Evolutionary conservation across 2,329 filamentous ascomycete species (phyloP), one percentile per base, ranked within the genome.

Genomic region (Ceratocystis papillata): DNA sequence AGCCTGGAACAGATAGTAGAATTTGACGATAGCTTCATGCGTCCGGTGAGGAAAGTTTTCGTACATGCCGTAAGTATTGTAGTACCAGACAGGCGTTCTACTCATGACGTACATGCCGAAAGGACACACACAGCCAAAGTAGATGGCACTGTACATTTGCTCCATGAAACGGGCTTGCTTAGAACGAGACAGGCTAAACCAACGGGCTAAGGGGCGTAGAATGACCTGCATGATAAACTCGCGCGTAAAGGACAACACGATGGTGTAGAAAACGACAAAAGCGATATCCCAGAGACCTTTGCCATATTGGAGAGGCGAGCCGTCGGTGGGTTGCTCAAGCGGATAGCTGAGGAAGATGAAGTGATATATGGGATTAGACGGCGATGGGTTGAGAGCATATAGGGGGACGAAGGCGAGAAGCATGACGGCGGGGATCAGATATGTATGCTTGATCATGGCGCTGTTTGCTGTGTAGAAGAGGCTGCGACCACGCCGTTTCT

Each of bases 81-180:
- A 96, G 76, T 96, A 96, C 93, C 91, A 96, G 53, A 96, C 85
- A 6, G 91, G 87, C n/a, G 90, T 93, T 69, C 83, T 82, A 73
- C 83, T 88, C 92, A 97, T 96, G 74, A 96, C 89, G 74, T 88
- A 96, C 72, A 96, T 76, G 65, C 92, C 92, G 65, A 86, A 87
- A 1, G 91, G 91, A 1, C 90, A 90, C 67, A 95, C 86, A 67
- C 94, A 74, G 57, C 77, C 84, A 75, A 96, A 96, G 81, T 97
- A 96, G 65, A 96, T 79, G 30, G 91, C 92, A 1, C 92, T 96
- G 77, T 97, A 97, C 73, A 88, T 85, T 77, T 97, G 92, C 76
- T 97, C 92, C 89, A 96, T 94, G 80, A 96, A 96, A 44, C 92
- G 87, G 17, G 87, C 83, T 73, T 94, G 90, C 78, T 96, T 96